Base-by-base conservation (phyloP, 257 asterid species). In the Paraleonurus japonicus region DNA sequence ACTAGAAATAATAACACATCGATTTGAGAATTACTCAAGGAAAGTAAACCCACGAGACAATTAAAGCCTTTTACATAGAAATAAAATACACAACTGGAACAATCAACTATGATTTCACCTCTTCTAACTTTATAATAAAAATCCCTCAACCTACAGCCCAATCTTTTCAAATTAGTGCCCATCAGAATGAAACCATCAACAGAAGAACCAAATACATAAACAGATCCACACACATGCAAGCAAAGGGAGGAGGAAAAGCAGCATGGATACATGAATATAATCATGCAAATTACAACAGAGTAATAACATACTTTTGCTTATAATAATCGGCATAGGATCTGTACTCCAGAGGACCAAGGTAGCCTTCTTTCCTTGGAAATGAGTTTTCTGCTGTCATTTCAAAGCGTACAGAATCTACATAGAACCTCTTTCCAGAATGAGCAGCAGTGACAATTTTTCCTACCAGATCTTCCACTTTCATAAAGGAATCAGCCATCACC, bases 351-450 rank as follows among this genome's bases (percentile, higher is more conserved):
- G 98, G 99, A 79, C 99, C 98, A 74, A 95, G 96, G 82, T 95
- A 95, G 59, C 99, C 98, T 86, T 95, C 99, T 82, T 95, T 95
- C 88, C 96, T 86, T 0, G 99, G 99, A 72, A 95, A 95, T 74
- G 96, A 89, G 78, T 87, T 95, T 75, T 92, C 98, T 11, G 99
- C 96, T 55, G 95, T 92, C 99, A 95, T 88, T 43, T 95, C 99
- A 83, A 73, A 80, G 67, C 93, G 86, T 33, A 95, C 89, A 63
- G 96, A 95, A 83, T 92, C 99, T 67, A 89, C 98, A 79, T 92
- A 95, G 84, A 95, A 95, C 78, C 99, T 84, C 86, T 95, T 95
- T 70, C 99, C 99, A 35, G 99, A 95, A 80, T 95, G 99, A 83
- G 98, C 97, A 23, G 99, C 97, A 72, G 99, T 95, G 68, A 95